Evolutionary conservation across 2,329 filamentous ascomycete species (phyloP).

Genomic region (Cladophialophora exuberans): DNA sequence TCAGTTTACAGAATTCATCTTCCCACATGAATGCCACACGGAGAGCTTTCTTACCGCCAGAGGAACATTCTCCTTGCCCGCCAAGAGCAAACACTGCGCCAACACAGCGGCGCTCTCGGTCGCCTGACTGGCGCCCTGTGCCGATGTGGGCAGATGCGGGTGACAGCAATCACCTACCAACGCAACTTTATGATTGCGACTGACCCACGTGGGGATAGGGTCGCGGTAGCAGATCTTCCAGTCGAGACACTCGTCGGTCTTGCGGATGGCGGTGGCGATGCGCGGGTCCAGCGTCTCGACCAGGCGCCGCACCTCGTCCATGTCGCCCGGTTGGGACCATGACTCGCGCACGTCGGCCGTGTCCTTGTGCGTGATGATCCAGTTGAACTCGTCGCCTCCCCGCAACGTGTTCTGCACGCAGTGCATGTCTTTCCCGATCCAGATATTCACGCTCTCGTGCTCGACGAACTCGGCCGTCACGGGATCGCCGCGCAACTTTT

Average conservation of each 20-base stretch:
- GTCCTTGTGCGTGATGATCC: slow-evolving; percentile 61
- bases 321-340: slow-evolving; percentile 57
- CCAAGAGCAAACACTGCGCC: slow-evolving; percentile 29
- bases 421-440: slow-evolving; percentile 58
- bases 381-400: slow-evolving; percentile 46
- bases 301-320: slow-evolving; percentile 56
- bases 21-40: background rate
- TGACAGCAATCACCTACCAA: slow-evolving; percentile 46
- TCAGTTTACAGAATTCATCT: background rate
- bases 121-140: slow-evolving; percentile 48
- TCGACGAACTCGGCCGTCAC: slow-evolving; percentile 58
- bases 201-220: slow-evolving; percentile 35
- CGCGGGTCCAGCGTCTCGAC: slow-evolving; percentile 57
- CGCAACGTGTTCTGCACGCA: slow-evolving; percentile 56
- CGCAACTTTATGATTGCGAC: slow-evolving; percentile 34
- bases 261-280: slow-evolving; percentile 51
- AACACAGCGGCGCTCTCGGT: slow-evolving; percentile 49
- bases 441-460: slow-evolving; percentile 56
- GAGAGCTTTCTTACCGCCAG: slow-evolving; percentile 17
- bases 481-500: slow-evolving; percentile 54
- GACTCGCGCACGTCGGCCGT: slow-evolving; percentile 56
- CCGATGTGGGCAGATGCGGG: slow-evolving; percentile 47
- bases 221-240: slow-evolving; percentile 40
- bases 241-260: slow-evolving; percentile 39
- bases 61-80: slow-evolving; percentile 24